A percentile compares a stretch with the other conserved stretches of the same genome.
Evolutionary conservation across 2,329 filamentous ascomycete genomes (phyloP).

Genomic region (Aspergillus sergii): DNA sequence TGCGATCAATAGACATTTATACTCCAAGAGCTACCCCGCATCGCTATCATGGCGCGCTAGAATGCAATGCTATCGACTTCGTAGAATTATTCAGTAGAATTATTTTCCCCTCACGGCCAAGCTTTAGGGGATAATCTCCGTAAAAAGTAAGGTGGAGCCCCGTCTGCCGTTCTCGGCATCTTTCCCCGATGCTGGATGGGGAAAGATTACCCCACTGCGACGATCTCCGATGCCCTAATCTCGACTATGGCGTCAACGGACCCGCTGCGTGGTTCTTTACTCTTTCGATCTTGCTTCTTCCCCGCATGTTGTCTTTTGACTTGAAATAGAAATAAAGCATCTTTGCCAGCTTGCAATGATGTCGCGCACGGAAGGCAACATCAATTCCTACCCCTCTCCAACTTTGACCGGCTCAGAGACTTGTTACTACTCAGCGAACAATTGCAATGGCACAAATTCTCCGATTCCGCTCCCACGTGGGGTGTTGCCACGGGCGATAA

Average conservation of each 20-base stretch:
- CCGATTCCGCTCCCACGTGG: background rate
- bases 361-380: background rate
- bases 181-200: background rate
- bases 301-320: background rate
- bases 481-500: background rate
- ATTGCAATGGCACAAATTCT: background rate
- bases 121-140: background rate
- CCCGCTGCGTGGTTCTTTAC: conserved; percentile 2
- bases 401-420: background rate
- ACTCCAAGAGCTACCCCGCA: background rate
- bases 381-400: background rate
- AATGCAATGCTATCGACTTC: background rate
- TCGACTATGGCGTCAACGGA: background rate
- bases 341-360: background rate
- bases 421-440: background rate
- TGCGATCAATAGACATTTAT: background rate
- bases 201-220: background rate
- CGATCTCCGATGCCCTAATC: background rate
- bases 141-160: background rate
- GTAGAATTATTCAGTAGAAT: background rate
- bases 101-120: background rate
- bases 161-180: background rate
- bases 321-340: background rate
- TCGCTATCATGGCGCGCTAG: background rate
- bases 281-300: background rate